Percentiles rank a stretch among this genome's conserved stretches.
phyloP scores from a whole-genome alignment of 2,329 filamentous ascomycete species.

The Pseudocercospora fuligena region DNA sequence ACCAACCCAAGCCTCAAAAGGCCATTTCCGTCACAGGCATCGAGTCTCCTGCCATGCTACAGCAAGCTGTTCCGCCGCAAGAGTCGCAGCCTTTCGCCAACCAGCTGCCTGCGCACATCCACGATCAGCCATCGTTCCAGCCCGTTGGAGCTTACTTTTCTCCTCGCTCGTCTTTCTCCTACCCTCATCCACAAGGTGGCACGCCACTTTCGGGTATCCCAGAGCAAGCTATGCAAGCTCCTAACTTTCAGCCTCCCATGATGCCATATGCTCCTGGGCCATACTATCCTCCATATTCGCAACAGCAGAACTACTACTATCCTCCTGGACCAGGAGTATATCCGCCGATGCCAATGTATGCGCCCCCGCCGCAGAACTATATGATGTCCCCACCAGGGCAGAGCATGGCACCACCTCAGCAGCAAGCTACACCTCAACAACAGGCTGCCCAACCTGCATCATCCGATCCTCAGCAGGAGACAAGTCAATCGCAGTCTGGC shows the following conservation, averaged over 20 bases:
- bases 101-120: constrained; percentile 80
- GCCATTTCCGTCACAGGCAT: constrained; percentile 91
- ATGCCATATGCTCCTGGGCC: constrained; percentile 64
- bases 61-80: constrained; percentile 54
- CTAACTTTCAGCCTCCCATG: constrained; percentile 75
- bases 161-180: constrained; percentile 56
- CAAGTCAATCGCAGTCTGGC: constrained; percentile 51
- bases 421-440: constrained; percentile 31
- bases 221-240: constrained; percentile 87
- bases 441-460: constrained; percentile 21
- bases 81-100: constrained; percentile 90
- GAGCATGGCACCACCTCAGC: constrained; percentile 33
- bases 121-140: constrained; percentile 60
- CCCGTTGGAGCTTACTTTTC: constrained; percentile 53
- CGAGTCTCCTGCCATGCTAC: constrained; percentile 75
- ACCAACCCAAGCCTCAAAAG: constrained; percentile 94
- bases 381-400: constrained; percentile 43
- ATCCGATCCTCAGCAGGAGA: constrained; percentile 15
- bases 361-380: constrained; percentile 37
- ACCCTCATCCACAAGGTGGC: constrained; percentile 72
- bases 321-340: constrained; percentile 48
- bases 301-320: constrained; percentile 64
- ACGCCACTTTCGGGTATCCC: constrained; percentile 91
- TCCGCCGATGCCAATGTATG: constrained; percentile 40
- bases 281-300: constrained; percentile 61